Base-by-base conservation (phyloP, 2,329 filamentous ascomycete species). In the Albifimbria verrucaria region DNA sequence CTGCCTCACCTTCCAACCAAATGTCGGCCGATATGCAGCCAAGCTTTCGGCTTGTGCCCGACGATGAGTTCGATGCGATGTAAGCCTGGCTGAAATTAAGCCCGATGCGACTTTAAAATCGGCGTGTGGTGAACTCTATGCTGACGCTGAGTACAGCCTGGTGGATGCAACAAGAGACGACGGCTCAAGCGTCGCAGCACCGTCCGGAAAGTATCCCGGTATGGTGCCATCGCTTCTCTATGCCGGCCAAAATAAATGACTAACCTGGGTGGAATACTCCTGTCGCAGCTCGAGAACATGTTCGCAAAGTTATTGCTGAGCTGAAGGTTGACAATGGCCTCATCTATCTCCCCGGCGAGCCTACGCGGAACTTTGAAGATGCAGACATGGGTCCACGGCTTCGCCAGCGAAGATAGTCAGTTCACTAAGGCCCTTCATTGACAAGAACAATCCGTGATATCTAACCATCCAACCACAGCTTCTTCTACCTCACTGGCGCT, bases 321-420 rank as follows among this genome's bases (percentile, higher is more conserved):
- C 73, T 85, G 15, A 75, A 71, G 10, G 72, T 73, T 46, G 64
- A 70, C 24, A 68, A 75, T 57, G 81, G 82, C 53, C 69, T 85
- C 62, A 73, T 85, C 61, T 85, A 77, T 61, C 71, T 85, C 17
- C 78, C 78, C 1, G 82, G 82, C 21, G 75, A 81, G 59, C 67
- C 73, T 2, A 75, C 78, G 24, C 67, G 68, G 18, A 69, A 70
- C n/a, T 83, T 77, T 58, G 80, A 83, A 60, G 79, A 85, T 67
- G 84, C 82, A 9, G 82, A 85, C 59, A 78, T 80, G 68, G 76
- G 76, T 0, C 78, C 77, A 21, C 68, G 71, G 41, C 83, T 85
- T 58, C 76, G 81, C 44, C 82, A 85, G 62, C 74, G 80, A 41
- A 74, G 81, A 69, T 83, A 85, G 80, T 83, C 72, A 53, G 78